Evolutionary conservation across 1,284 basidiomycete species (phyloP), one percentile per base, ranked within the genome.

Genomic region (Mycena sp.): DNA sequence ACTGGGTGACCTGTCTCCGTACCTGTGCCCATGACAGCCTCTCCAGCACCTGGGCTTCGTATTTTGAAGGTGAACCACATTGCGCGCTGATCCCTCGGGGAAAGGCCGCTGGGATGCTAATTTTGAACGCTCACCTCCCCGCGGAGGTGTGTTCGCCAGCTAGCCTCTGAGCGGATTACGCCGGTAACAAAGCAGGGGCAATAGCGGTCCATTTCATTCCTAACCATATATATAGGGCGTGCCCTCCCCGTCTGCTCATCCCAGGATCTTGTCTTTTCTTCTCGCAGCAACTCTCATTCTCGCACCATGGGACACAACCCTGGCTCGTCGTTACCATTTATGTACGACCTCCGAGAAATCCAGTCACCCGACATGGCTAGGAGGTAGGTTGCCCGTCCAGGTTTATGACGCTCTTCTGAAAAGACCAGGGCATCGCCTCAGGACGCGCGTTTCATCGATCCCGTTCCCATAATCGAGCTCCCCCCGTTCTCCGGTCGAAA

Each of bases 281-380:
- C n/a, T n/a, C n/a, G n/a, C n/a, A n/a, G n/a, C n/a, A n/a, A n/a
- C n/a, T n/a, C n/a, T n/a, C n/a, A n/a, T n/a, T n/a, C n/a, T n/a
- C n/a, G n/a, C n/a, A n/a, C n/a, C n/a, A n/a, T n/a, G n/a, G n/a
- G n/a, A n/a, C n/a, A n/a, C n/a, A n/a, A n/a, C n/a, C n/a, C n/a
- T n/a, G n/a, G n/a, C 25, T 26, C 17, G 29, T 4, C 25, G 46
- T 62, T 53, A 23, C n/a, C 30, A 9, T 51, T 40, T n/a, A n/a
- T 21, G 17, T 62, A 46, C 45, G 7, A 44, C 11, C 16, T 55
- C 28, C 16, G 46, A 28, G 60, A 63, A 25, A 37, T 63, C 9
- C 64, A 66, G 37, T 41, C 51, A 11, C 64, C 64, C 37, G 6
- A 52, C 23, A 38, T 35, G 9, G 64, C 38, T 5, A 32, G 64